Conservation (phyloP, 1,284 basidiomycete genomes). For the Papiliotrema terrestris region DNA sequence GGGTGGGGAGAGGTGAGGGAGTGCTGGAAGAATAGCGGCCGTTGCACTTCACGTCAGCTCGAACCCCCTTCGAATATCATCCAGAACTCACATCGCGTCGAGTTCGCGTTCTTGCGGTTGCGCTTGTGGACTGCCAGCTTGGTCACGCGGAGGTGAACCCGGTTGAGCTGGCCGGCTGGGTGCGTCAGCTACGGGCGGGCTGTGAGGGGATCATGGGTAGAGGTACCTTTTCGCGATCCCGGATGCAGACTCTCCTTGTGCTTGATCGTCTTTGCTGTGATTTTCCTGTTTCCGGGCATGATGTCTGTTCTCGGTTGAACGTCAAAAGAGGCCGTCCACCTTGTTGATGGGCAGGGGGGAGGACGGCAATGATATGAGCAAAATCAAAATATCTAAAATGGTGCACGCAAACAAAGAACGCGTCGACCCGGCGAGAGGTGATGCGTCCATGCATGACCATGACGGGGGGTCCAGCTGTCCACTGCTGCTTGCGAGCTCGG, state of each 20-base stretch:
- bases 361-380: not conserved
- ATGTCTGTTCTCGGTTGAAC: slow-evolving; percentile 12
- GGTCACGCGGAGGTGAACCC: slow-evolving; percentile 65
- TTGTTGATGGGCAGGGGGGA: not conserved
- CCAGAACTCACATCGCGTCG: slow-evolving; percentile 30
- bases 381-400: slow-evolving; percentile 6
- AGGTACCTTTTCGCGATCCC: slow-evolving; percentile 45
- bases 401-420: not conserved
- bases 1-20: slow-evolving; percentile 59
- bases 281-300: slow-evolving; percentile 41
- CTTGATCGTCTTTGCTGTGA: slow-evolving; percentile 49
- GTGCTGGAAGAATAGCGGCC: slow-evolving; percentile 75
- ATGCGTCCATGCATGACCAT: not conserved
- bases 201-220: not conserved
- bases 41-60: slow-evolving; percentile 54
- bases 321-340: not conserved
- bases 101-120: slow-evolving; percentile 53
- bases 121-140: slow-evolving; percentile 59
- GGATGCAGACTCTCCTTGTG: slow-evolving; percentile 48
- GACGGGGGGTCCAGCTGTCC: not conserved
- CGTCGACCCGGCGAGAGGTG: not conserved
- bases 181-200: not conserved
- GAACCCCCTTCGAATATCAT: not conserved
- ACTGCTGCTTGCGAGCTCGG: not conserved
- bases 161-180: slow-evolving; percentile 67